Evolutionary conservation across 441 rosid species (phyloP), one percentile per base, ranked within the genome.

Genomic region (Macaranga tanarius): DNA sequence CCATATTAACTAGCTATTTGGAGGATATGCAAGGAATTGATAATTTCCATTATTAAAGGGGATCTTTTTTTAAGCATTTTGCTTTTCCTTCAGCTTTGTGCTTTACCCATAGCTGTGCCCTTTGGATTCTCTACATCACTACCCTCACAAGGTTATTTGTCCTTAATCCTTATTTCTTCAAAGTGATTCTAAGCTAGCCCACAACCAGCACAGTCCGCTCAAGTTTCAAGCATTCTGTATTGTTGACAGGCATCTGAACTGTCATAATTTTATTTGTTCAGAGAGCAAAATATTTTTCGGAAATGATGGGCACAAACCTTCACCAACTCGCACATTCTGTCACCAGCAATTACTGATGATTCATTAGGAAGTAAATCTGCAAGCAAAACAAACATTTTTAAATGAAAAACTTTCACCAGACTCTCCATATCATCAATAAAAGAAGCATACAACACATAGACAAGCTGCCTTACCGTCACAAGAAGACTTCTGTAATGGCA

Each of bases 321-420:
- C 51, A 92, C 92, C 79, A 87, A 76, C 79, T 93, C 97, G 58
- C 82, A 87, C 91, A 90, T 84, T 79, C 82, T 87, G 84, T 89
- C 92, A 74, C 96, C 97, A 55, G 92, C 91, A 74, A 80, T 51
- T 70, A 83, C 77, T 64, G 98, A 93, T 66, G 99, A 92, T 63
- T 87, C 92, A 57, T 82, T 77, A 50, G 84, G 79, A 80, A 82
- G 70, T 52, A n/a, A 79, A 76, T 81, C 99, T 96, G 86, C 31
- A 56, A 55, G 45, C 40, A 61, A 62, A 74, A 69, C 22, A 67
- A 76, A 69, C 48, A 69, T 34, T 34, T 34, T 34, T 7, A 4
- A 34, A 34, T 34, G 38, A 34, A 34, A 34, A 34, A 34, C 38
- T 34, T 34, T 7, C 6, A 0, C 38, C 38, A 34, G 38, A 65